Percentiles rank a stretch among this genome's conserved stretches.
These are phyloP conservation scores for Haematococcus sp. DNA, from an alignment of 139 green algal species.

Conservation along the genomic window DNA sequence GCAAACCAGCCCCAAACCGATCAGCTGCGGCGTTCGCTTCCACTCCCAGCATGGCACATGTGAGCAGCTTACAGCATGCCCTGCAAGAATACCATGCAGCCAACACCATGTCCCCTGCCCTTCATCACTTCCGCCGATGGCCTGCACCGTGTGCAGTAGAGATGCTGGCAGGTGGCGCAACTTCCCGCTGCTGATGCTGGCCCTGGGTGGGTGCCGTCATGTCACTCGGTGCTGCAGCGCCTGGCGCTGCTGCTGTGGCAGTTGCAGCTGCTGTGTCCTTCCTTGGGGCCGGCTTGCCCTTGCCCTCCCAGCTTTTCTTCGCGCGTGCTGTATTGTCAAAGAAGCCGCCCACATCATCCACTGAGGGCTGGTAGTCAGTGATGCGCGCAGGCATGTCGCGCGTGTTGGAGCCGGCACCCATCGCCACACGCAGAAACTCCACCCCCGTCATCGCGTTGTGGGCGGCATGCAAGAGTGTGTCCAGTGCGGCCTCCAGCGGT, in stretches of 20 bases:
- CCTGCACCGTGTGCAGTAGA: too few relatives aligned
- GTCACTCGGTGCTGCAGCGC: too few relatives aligned
- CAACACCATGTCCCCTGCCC: too few relatives aligned
- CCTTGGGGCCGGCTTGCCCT: not conserved
- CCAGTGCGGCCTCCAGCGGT: conserved; percentile 57
- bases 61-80: too few relatives aligned
- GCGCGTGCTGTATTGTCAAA: conserved; percentile 58
- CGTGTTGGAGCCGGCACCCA: conserved; percentile 70
- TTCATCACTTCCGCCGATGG: too few relatives aligned
- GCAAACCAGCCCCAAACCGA: too few relatives aligned
- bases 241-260: not conserved
- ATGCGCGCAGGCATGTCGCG: conserved; percentile 65
- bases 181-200: not conserved
- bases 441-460: conserved; percentile 65
- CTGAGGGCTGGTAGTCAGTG: conserved; percentile 53
- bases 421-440: conserved; percentile 55
- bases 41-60: too few relatives aligned
- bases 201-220: not conserved
- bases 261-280: too few relatives aligned
- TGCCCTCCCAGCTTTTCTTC: conserved; percentile 22
- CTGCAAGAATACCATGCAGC: too few relatives aligned
- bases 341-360: conserved; percentile 53
- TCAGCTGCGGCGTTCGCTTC: too few relatives aligned
- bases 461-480: conserved; percentile 56
- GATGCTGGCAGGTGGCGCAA: too few relatives aligned